Base-by-base conservation (phyloP, 2,329 filamentous ascomycete species). In the Rosellinia necatrix region DNA sequence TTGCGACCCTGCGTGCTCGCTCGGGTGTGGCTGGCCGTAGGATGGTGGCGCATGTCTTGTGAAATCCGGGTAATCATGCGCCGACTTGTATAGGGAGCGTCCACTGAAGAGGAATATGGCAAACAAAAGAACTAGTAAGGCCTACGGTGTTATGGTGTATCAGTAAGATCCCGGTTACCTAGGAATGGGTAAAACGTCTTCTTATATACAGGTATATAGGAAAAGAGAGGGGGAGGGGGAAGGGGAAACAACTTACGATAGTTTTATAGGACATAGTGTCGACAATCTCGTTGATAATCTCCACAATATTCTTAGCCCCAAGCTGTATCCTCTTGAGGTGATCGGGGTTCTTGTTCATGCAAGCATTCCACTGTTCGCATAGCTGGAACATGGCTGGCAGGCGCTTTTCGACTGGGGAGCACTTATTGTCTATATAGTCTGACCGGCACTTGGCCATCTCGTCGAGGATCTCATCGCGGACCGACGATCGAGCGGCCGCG, bases 261-360 rank as follows among this genome's bases (percentile, higher is more conserved):
- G 81, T 80, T 73, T 97, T 97, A 73, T 91, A 88, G 61, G 89
- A 91, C 72, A 97, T 92, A 5, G 90, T 87, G 66, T 96, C 91
- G 4, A 96, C 87, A 71, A 97, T 97, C 67, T 89, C 88, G 71
- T 97, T 97, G 73, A 97, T 88, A 35, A 99, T 96, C 68, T 91
- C 86, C 1, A 93, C 93, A 69, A 97, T 89, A 22, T 92, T 94
- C 68, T 90, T 88, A 4, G 91, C 92, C 15, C 89, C 91, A 34
- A 96, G 85, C 66, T 87, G 88, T 37, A 93, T 88, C 32, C 88
- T 81, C 63, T 90, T 92, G 53, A 96, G 85, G 53, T 85, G 85
- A 40, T 86, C 81, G 0, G 92, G 87, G 67, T 97, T 90, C 62
- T 88, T 85, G 62, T 87, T 86, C 91, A 96, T 96, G 74, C 94